Evolutionary conservation across 2,329 filamentous ascomycete genomes (phyloP).

Genomic region (Plenodomus tracheiphilus): DNA sequence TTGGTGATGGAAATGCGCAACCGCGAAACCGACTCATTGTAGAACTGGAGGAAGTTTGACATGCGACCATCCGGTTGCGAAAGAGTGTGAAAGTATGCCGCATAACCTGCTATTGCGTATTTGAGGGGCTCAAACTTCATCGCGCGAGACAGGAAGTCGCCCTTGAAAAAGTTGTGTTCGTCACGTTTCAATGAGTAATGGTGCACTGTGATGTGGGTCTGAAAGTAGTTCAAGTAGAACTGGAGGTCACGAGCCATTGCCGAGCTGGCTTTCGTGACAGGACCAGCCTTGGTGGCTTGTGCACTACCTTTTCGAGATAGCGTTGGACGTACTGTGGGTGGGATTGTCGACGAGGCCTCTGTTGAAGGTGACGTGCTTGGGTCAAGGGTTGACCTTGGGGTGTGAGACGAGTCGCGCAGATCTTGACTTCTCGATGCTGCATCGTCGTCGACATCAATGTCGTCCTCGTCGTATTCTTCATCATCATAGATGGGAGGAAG

Average conservation of each 20-base stretch:
- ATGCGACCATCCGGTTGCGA: constrained; percentile 72
- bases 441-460: constrained; percentile 21
- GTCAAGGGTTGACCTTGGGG: constrained; percentile 49
- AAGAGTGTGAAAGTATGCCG: constrained; percentile 82
- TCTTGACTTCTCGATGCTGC: constrained; percentile 24
- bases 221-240: constrained; percentile 78
- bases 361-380: constrained; percentile 57
- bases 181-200: constrained; percentile 82
- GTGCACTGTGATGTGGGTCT: constrained; percentile 74
- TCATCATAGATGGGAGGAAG: constrained; percentile 48
- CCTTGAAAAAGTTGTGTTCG: constrained; percentile 71
- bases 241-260: constrained; percentile 68
- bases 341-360: constrained; percentile 48
- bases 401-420: constrained; percentile 41
- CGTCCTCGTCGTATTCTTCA: constrained; percentile 51
- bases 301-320: constrained; percentile 40
- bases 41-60: constrained; percentile 82
- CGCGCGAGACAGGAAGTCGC: constrained; percentile 71
- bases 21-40: constrained; percentile 82
- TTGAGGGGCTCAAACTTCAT: constrained; percentile 78
- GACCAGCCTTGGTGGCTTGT: constrained; percentile 24
- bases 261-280: constrained; percentile 13
- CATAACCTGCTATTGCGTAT: constrained; percentile 84
- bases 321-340: constrained; percentile 30
- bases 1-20: constrained; percentile 72